Evolutionary conservation across 2,329 filamentous ascomycete species (phyloP), one percentile per base, ranked within the genome.

Genomic region (Akanthomyces uredinophilus): DNA sequence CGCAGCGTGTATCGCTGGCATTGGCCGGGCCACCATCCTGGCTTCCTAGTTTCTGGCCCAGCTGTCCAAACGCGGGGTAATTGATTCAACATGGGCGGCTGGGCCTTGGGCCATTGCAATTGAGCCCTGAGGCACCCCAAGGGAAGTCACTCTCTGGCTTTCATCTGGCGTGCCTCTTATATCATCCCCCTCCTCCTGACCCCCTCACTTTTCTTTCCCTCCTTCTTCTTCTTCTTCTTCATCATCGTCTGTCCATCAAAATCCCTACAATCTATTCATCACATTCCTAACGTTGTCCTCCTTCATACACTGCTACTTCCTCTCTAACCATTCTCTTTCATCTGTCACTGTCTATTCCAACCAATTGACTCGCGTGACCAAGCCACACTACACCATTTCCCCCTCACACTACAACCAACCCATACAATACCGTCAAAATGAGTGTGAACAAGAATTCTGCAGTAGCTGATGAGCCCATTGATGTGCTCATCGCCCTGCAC

Each of bases 401-500:
- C 22, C 57, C 65, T 62, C 60, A 59, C 51, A 51, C 56, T 63
- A 65, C 51, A 39, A 49, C 4, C 46, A 54, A 50, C 50, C 47
- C 58, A 70, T 66, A 69, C 71, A 67, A 70, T 69, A 72, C 69
- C 69, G 70, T 68, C 77, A 83, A 75, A 74, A 86, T 86, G 83
- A 80, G 73, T 78, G 76, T 81, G 72, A 75, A 75, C 71, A 85
- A 85, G 80, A 78, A 76, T 68, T 83, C 82, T 74, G 82, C 83
- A 71, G 81, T 83, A 73, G 78, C 79, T 69, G 83, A 85, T 71
- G 81, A 86, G 72, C 83, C 83, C 67, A 77, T 86, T 70, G 79
- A 85, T 66, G 81, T 86, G 67, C 81, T 87, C 71, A 80, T 87
- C 74, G 83, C 80, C 68, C 78, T 87, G 68, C 83, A 87, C 60